Conservation (phyloP, 768 basidiomycete genomes). For the Leccinum broughii region DNA sequence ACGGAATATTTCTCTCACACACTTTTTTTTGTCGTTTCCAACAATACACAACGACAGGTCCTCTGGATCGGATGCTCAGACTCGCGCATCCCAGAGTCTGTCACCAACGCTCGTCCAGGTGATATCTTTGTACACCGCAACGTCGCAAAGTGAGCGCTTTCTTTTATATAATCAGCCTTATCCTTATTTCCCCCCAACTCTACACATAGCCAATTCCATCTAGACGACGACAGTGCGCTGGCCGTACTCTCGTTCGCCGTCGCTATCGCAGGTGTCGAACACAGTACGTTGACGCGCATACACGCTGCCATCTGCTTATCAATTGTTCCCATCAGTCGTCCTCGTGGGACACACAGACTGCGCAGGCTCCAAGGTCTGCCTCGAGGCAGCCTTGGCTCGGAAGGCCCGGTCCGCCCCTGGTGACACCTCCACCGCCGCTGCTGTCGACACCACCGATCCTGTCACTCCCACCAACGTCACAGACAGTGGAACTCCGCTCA, state of each 20-base stretch:
- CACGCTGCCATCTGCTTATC: neutral
- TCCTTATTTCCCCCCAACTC: neutral
- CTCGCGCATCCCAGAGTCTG: slow-evolving; percentile 83
- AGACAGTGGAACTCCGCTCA: slow-evolving; percentile 44
- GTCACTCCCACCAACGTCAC: neutral
- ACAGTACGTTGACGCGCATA: slow-evolving; percentile 52
- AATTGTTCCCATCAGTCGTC: slow-evolving; percentile 49
- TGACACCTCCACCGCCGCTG: slow-evolving; percentile 27
- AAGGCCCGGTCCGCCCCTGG: neutral
- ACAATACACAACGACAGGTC: slow-evolving; percentile 40
- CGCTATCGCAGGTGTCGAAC: slow-evolving; percentile 65
- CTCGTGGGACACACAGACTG: slow-evolving; percentile 84
- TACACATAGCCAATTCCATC: slow-evolving; percentile 63
- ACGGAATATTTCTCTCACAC: neutral
- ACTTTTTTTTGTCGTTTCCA: neutral
- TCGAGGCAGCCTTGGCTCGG: slow-evolving; percentile 35
- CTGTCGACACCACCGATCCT: too few species aligned
- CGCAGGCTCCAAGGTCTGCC: slow-evolving; percentile 68
- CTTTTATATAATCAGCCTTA: too few species aligned
- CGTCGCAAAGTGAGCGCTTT: slow-evolving; percentile 71
- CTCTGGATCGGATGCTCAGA: slow-evolving; percentile 88
- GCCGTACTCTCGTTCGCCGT: slow-evolving; percentile 78
- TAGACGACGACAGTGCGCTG: slow-evolving; percentile 67
- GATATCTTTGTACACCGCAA: slow-evolving; percentile 89
- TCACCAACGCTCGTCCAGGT: slow-evolving; percentile 74